Percentiles rank a stretch among this genome's conserved stretches.
phyloP scores from a whole-genome alignment of 768 basidiomycete species.

The Phylloporus scabripes region DNA sequence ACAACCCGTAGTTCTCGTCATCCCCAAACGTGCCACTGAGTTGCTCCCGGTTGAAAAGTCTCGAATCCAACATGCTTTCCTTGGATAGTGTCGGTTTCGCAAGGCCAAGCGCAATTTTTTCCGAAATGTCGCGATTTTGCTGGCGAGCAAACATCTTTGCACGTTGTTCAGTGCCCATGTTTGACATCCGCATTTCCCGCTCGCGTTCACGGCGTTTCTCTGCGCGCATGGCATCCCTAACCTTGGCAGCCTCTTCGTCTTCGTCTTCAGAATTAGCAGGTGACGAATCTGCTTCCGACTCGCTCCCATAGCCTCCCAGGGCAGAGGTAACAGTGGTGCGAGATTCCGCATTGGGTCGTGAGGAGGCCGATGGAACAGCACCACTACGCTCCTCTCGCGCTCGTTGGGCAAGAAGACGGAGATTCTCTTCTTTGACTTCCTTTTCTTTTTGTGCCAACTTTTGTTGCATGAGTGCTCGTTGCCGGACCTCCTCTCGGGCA shows the following conservation, averaged over 20 bases:
- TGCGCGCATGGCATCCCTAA: conserved; percentile 85
- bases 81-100: conserved; percentile 96
- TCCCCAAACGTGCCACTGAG: conserved; percentile 77
- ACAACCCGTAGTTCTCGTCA: conserved; percentile 91
- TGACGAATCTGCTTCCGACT: conserved; percentile 46
- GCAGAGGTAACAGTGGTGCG: conserved; percentile 70
- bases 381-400: conserved; percentile 93
- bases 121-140: conserved; percentile 98
- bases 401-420: conserved; percentile 89
- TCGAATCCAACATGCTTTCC: conserved; percentile 95
- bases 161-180: conserved; percentile 96
- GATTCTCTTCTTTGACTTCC: conserved; percentile 88
- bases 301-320: conserved; percentile 84
- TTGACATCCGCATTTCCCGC: conserved; percentile 96
- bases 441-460: conserved; percentile 99
- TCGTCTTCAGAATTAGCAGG: conserved; percentile 51
- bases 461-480: conserved; percentile 96
- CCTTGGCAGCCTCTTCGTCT: conserved; percentile 78
- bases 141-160: conserved; percentile 94
- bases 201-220: conserved; percentile 94
- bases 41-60: conserved; percentile 95
- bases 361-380: conserved; percentile 49
- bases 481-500: conserved; percentile 95
- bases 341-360: conserved; percentile 60
- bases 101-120: conserved; percentile 96